A percentile compares a stretch with the other conserved stretches of the same genome.
phyloP scores from a whole-genome alignment of 1,284 basidiomycete species.

The Papiliotrema laurentii region DNA sequence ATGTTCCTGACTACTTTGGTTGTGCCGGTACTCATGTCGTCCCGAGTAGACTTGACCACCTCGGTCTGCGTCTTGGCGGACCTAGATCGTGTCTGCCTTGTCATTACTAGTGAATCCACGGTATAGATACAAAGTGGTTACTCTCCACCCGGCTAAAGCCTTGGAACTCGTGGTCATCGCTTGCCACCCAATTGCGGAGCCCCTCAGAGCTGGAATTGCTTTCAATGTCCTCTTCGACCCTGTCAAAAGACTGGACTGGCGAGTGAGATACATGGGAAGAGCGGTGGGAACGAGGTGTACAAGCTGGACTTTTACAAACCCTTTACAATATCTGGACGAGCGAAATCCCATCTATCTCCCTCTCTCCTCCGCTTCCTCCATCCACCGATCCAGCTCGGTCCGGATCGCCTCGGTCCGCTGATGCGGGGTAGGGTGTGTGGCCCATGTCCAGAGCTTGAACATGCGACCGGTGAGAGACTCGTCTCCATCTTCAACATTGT shows the following conservation, averaged over 20 bases:
- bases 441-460: constrained; percentile 41
- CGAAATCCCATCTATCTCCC: background rate
- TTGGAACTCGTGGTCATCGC: no score
- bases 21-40: background rate
- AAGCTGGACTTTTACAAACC: no score
- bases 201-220: no score
- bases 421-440: constrained; percentile 60
- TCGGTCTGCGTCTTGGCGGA: no score
- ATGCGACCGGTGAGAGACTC: constrained; percentile 19
- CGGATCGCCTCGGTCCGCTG: constrained; percentile 58
- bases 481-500: constrained; percentile 16
- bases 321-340: no score
- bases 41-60: no score
- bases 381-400: constrained; percentile 65
- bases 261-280: no score
- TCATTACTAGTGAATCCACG: background rate
- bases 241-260: no score
- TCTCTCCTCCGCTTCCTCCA: constrained; percentile 44
- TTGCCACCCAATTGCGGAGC: no score
- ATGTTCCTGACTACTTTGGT: background rate
- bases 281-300: no score
- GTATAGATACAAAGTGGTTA: background rate
- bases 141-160: no score
- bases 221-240: no score
- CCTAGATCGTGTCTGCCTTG: background rate